These are phyloP conservation scores for Podospora pseudoanserina DNA, from an alignment of 495 filamentous ascomycete genomes.

Conservation along the genomic window DNA sequence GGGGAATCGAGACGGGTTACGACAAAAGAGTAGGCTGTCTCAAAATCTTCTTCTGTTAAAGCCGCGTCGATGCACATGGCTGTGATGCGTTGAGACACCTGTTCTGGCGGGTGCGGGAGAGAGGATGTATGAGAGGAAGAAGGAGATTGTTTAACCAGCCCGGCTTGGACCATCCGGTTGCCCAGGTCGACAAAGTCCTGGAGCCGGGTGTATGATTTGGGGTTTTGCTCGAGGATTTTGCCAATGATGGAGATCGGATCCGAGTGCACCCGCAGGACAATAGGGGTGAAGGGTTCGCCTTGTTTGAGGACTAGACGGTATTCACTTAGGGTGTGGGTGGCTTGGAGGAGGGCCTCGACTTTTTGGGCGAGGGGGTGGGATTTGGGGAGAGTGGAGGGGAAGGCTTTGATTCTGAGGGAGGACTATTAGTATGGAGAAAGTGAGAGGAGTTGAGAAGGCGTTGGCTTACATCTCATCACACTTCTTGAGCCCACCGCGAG, in stretches of 20 bases:
- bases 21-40: constrained; percentile 94
- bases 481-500: constrained; percentile 76
- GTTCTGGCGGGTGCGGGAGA: constrained; percentile 39
- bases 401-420: constrained; percentile 58
- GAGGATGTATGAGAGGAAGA: constrained; percentile 33
- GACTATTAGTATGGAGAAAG: constrained; percentile 12
- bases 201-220: constrained; percentile 77
- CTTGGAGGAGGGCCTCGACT: constrained; percentile 67
- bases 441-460: constrained; percentile 24
- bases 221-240: constrained; percentile 85
- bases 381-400: constrained; percentile 59
- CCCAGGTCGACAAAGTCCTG: constrained; percentile 81
- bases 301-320: constrained; percentile 88
- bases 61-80: constrained; percentile 88
- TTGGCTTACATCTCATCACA: constrained; percentile 69
- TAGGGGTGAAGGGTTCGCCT: constrained; percentile 87
- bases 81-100: constrained; percentile 54
- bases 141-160: constrained; percentile 40
- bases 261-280: constrained; percentile 77
- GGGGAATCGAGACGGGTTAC: constrained; percentile 56
- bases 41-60: constrained; percentile 83
- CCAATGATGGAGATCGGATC: constrained; percentile 82
- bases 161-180: constrained; percentile 68
- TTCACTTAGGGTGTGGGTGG: constrained; percentile 81
- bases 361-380: constrained; percentile 52